Conservation (phyloP, 805 yeast species). For the Cyberlindnera japonica region DNA sequence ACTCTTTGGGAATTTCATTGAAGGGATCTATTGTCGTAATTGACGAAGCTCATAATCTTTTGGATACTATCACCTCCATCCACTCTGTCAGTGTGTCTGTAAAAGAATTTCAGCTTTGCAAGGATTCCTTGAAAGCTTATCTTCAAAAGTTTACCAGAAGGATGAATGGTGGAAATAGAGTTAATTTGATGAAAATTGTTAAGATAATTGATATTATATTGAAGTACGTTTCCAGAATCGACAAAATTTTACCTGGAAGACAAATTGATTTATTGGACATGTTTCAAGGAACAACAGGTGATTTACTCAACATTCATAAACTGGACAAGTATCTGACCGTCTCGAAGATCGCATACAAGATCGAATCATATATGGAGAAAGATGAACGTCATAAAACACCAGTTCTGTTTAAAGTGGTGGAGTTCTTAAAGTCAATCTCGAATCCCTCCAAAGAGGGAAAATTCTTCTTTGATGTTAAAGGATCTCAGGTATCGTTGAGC, state of each 20-base stretch:
- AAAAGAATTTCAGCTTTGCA: slow-evolving; percentile 43
- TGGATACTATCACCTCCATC: slow-evolving; percentile 70
- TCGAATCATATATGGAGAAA: slow-evolving; percentile 62
- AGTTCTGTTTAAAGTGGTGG: slow-evolving; percentile 56
- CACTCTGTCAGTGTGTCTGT: slow-evolving; percentile 58
- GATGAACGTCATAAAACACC: slow-evolving; percentile 15
- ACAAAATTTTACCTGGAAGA: slow-evolving; percentile 45
- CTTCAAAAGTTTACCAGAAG: slow-evolving; percentile 55
- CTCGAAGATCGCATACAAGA: slow-evolving; percentile 79
- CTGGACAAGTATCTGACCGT: slow-evolving; percentile 58
- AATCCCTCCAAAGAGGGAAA: slow-evolving; percentile 81
- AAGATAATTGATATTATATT: slow-evolving; percentile 52
- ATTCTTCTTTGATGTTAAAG: slow-evolving; percentile 56
- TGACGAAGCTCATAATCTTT: slow-evolving; percentile 89
- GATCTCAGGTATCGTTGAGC: slow-evolving; percentile 37
- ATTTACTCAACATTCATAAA: slow-evolving; percentile 64
- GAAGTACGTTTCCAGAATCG: slow-evolving; percentile 40
- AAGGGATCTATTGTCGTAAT: slow-evolving; percentile 67
- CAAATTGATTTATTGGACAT: slow-evolving; percentile 50
- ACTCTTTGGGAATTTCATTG: slow-evolving; percentile 53
- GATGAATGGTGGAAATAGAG: slow-evolving; percentile 67
- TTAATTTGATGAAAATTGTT: slow-evolving; percentile 59
- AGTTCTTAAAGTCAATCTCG: slow-evolving; percentile 59
- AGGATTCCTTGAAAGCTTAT: slow-evolving; percentile 51
- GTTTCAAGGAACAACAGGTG: slow-evolving; percentile 58